Base-by-base conservation (phyloP, 2,329 filamentous ascomycete genomes). In the Ceratocystis colombiana region DNA sequence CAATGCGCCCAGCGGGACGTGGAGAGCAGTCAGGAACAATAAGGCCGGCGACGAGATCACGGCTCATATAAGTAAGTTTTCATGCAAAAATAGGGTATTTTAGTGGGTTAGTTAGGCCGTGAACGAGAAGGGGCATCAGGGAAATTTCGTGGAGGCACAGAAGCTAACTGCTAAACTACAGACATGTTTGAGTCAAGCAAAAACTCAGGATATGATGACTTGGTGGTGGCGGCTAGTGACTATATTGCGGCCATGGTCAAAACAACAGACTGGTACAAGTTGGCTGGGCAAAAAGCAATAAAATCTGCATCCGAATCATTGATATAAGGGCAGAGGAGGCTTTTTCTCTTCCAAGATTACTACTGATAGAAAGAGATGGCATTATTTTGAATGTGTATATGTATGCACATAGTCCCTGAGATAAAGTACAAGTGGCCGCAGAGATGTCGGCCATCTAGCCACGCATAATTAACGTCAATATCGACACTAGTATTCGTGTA, bases 1-100 rank as follows among this genome's bases (percentile, higher is more conserved):
- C 66, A 76, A 77, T 69, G 69, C 75, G 66, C 68, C 71, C 5
- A 75, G 81, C 68, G 76, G 83, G 72, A 69, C 80, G 71, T 95
- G 89, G 88, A 79, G 80, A 69, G 82, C 84, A 71, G 87, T 85
- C 3, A 79, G 91, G 66, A 99, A 97, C 73, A 86, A 95, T 68
- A 84, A 83, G 71, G 90, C 88, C 0, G 78, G 76, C 10, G 90
- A 96, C 71, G 94, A 97, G 78, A 85, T 87, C 0, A 78, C 78
- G 69, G 93, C 93, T 33, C 94, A 97, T 75, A 89, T 87, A 79
- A 79, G 83, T 80, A 79, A 75, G 82, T 45, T 15, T 1, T 10
- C 25, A 6, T 46, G 48, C 48, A 53, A 33, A 4, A 17, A 59
- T 15, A 15, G 50, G 50, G 20, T 28, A 6, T 12, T 12, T 8